Base-by-base conservation (phyloP, 2,329 filamentous ascomycete genomes). In the Colletotrichum orchidophilum region DNA sequence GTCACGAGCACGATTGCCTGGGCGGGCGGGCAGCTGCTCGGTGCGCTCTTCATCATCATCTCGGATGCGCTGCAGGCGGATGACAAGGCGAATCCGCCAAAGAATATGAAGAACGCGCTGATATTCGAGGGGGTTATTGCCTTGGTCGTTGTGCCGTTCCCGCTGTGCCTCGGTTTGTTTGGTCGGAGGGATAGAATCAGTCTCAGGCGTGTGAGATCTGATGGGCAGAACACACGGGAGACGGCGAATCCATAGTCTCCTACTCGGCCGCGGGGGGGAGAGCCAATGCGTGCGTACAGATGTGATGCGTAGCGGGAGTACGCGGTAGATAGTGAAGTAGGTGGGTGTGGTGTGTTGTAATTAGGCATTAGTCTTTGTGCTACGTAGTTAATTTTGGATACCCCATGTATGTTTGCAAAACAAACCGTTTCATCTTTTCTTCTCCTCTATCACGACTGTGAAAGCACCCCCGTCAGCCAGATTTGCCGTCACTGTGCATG, bases 1-100 rank as follows among this genome's bases (percentile, higher is more conserved):
- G 88, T 98, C 54, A 94, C 93, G 1, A 93, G 90, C 73, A 94
- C 93, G 31, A 85, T 97, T 26, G 93, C 92, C 77, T 98, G 96
- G 96, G 88, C 90, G 1, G 92, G 92, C 6, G 96, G 96, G 0
- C 96, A 98, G 83, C 81, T 98, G 8, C 82, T 97, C 1, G 96
- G 96, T 13, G 95, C 90, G 2, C 82, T 95, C 31, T 97, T 98
- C 78, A 93, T 98, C 76, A 83, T 99, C 33, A 82, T 96, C 68
- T 93, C 94, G 83, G 92, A 95, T 79, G 93, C 92, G 21, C 85
- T 98, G 73, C 89, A 90, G 74, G 89, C 83, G 0, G 85, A 84
- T 0, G 76, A 79, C 11, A 79, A 82, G 18, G 90, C 84, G 1
- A 76, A 81, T 42, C 93, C 93, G 15, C 92, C 92, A 0, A 80